Conservation (phyloP, 257 asterid species). For the Solanum pennellii region DNA sequence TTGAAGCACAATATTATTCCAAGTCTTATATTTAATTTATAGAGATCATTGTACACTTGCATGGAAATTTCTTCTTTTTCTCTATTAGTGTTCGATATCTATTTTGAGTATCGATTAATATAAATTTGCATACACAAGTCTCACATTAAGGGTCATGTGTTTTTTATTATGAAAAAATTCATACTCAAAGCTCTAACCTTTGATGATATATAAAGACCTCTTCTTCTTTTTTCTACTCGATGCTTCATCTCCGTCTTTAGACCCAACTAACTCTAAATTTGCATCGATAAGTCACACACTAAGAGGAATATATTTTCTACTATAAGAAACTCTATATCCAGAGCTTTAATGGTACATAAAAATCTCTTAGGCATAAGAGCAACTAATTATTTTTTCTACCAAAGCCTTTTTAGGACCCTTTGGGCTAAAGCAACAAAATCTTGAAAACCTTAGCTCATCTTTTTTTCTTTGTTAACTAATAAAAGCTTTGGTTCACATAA, state of each 20-base stretch:
- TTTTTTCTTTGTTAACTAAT: neutral
- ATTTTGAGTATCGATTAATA: neutral
- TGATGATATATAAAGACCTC: too few relatives aligned
- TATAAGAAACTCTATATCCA: too few relatives aligned
- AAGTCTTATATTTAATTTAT: neutral
- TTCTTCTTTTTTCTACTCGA: too few relatives aligned
- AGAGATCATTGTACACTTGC: too few relatives aligned
- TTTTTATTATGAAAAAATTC: accelerated
- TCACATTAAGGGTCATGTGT: neutral
- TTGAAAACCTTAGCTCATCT: neutral
- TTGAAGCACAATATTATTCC: neutral
- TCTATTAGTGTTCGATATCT: too few relatives aligned
- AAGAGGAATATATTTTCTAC: neutral
- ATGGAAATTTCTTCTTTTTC: too few relatives aligned
- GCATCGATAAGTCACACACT: neutral
- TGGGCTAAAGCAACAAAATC: neutral
- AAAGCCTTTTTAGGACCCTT: neutral
- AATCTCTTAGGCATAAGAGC: neutral
- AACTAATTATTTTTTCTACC: neutral
- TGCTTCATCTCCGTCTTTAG: too few relatives aligned
- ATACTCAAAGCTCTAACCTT: too few relatives aligned
- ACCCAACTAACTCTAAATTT: too few relatives aligned
- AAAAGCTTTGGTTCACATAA: neutral
- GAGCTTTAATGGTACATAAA: neutral
- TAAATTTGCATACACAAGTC: neutral